A percentile compares a stretch with the other conserved stretches of the same genome.
These are phyloP conservation scores for Aspergillus alliaceus DNA, from an alignment of 2,329 filamentous ascomycete species.

Conservation along the genomic window DNA sequence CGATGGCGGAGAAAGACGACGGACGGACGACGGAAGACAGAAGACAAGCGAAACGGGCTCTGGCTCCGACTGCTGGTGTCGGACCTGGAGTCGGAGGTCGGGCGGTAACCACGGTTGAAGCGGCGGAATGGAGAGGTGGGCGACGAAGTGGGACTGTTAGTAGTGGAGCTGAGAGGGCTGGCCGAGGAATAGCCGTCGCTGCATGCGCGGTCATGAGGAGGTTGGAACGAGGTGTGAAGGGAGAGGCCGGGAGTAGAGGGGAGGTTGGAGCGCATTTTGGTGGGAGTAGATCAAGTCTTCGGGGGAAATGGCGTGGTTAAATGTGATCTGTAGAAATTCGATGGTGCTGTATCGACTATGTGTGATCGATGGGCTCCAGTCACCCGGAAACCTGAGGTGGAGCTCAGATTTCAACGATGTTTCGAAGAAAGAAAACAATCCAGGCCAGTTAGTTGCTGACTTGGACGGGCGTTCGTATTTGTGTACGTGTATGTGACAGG, in stretches of 20 bases:
- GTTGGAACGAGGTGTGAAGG: constrained; percentile 32
- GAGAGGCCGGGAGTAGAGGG: constrained; percentile 26
- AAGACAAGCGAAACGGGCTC: constrained; percentile 29
- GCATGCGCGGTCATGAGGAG: constrained; percentile 17
- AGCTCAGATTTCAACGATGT: background rate
- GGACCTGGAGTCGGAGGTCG: constrained; percentile 7
- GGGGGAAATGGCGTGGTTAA: background rate
- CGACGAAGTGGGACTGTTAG: constrained; percentile 29
- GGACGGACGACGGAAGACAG: constrained; percentile 30
- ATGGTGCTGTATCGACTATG: background rate
- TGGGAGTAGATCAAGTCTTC: background rate
- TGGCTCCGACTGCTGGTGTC: constrained; percentile 24
- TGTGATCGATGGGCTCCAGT: background rate
- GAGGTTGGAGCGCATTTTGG: constrained; percentile 24
- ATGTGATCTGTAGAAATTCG: background rate
- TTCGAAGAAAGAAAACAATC: background rate
- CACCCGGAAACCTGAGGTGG: background rate
- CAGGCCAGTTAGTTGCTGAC: background rate
- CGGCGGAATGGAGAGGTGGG: constrained; percentile 22
- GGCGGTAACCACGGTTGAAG: constrained; percentile 20
- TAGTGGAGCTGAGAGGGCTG: constrained; percentile 30
- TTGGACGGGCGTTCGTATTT: background rate
- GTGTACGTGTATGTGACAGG: background rate
- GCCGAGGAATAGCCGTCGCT: constrained; percentile 22
- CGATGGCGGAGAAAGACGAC: constrained; percentile 39